These are phyloP conservation scores for Ophiostoma tasmaniense DNA, from an alignment of 2,329 filamentous ascomycete species.

Conservation along the genomic window DNA sequence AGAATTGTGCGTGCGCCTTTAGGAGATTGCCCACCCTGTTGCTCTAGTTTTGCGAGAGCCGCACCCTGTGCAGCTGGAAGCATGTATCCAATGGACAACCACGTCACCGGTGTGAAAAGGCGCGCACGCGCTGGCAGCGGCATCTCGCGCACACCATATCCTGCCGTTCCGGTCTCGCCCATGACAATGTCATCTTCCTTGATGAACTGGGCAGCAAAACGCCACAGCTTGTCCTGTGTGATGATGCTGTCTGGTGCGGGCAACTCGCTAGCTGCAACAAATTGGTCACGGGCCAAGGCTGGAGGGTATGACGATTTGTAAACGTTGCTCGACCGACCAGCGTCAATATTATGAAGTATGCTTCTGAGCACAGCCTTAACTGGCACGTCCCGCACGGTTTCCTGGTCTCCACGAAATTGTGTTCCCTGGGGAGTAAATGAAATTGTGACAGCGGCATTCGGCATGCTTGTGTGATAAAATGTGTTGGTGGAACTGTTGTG, in stretches of 20 bases:
- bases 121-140: not conserved
- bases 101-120: constrained; percentile 2
- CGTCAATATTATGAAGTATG: not conserved
- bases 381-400: not conserved
- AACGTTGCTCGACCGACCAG: not conserved
- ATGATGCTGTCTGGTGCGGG: not conserved
- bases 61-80: constrained; percentile 5
- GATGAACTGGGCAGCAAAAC: not conserved
- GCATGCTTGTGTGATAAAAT: constrained; percentile 1
- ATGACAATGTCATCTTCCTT: not conserved
- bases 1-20: not conserved
- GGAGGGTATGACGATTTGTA: not conserved
- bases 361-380: not conserved
- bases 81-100: constrained; percentile 7
- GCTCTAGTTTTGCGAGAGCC: constrained; percentile 1
- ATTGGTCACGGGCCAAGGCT: not conserved
- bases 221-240: constrained; percentile 2
- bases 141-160: constrained; percentile 4
- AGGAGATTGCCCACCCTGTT: not conserved
- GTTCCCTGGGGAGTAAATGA: not conserved
- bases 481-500: constrained; percentile 5
- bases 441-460: not conserved
- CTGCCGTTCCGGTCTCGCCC: constrained; percentile 3
- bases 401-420: not conserved
- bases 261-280: not conserved